Evolutionary conservation across 345 rosid species (phyloP), one percentile per base, ranked within the genome.

Genomic region (Eucalyptus cloeziana): DNA sequence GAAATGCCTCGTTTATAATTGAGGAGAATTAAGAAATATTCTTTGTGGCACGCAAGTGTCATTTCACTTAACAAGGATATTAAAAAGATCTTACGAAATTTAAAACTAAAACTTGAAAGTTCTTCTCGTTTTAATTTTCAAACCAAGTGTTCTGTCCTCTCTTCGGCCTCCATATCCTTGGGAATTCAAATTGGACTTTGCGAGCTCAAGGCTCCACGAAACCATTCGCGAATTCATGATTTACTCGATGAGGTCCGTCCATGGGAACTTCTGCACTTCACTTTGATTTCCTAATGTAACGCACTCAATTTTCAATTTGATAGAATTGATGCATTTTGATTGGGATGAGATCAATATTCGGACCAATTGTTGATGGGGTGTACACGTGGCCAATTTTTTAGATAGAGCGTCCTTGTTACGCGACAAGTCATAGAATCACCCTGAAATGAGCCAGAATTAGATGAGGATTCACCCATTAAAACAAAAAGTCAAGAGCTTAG

Each of bases 381-480:
- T 56, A 22, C 13, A 56, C 1, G 13, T 24, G 62, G 30, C 30
- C 27, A 56, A 56, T 22, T 56, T 56, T 24, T 56, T 24, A 56
- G 30, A 56, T 56, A 56, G 27, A 8, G 30, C 3, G 3, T 56
- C 30, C 0, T 56, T 56, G 30, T 56, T 2, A 8, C 0, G 30
- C 12, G 24, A 3, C 27, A 4, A 56, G 30, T 24, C 30, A 56
- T 56, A 51, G 62, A 22, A 56, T 56, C 62, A 56, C 62, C 62
- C 0, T 0, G 6, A 56, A 56, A 56, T 24, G 62, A 56, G 30
- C 30, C 0, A 7, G 13, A 56, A 5, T 56, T 56, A 0, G 24
- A 52, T 24, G 0, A 24, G 30, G 30, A 56, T 56, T 22, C 62
- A 56, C 62, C 6, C 6, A 56, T 56, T 24, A 10, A 56, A 56